Evolutionary conservation across 805 yeast genomes (phyloP).

Genomic region (Suhomyces sp.): DNA sequence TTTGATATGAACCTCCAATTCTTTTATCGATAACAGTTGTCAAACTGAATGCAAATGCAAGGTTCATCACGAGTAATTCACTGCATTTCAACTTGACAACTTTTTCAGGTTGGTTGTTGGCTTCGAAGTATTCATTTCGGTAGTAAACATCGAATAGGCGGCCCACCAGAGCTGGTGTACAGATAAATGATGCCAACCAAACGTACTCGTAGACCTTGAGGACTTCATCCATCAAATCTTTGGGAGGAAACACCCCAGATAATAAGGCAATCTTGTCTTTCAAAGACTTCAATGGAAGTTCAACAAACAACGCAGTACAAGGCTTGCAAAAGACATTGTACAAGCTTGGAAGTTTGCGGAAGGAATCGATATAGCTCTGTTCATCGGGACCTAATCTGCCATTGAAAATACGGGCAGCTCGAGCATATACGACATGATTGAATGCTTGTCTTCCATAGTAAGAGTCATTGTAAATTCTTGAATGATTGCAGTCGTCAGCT

Average conservation of each 20-base stretch:
- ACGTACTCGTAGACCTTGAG: constrained; percentile 7
- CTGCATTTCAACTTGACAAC: constrained; percentile 9
- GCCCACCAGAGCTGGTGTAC: constrained; percentile 4
- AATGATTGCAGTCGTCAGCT: not conserved
- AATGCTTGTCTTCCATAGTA: constrained; percentile 4
- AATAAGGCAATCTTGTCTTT: constrained; percentile 4
- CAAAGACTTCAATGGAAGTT: constrained; percentile 1
- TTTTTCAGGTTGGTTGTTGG: constrained; percentile 3
- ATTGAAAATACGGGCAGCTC: not conserved
- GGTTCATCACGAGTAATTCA: constrained; percentile 19
- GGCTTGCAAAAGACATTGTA: constrained; percentile 4
- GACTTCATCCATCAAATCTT: constrained; percentile 10
- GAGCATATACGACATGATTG: not conserved
- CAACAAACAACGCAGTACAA: constrained; percentile 3
- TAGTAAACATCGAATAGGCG: constrained; percentile 12
- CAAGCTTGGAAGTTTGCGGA: constrained; percentile 1
- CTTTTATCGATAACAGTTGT: constrained; percentile 7
- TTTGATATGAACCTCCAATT: constrained; percentile 7
- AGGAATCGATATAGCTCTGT: not conserved
- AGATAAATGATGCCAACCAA: constrained; percentile 13
- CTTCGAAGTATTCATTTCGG: no score
- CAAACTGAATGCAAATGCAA: constrained; percentile 11
- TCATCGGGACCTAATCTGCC: constrained; percentile 1
- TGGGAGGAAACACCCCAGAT: constrained; percentile 1
- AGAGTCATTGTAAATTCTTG: not conserved